Conservation (phyloP, 257 asterid genomes). For the Forsythia viridissima region DNA sequence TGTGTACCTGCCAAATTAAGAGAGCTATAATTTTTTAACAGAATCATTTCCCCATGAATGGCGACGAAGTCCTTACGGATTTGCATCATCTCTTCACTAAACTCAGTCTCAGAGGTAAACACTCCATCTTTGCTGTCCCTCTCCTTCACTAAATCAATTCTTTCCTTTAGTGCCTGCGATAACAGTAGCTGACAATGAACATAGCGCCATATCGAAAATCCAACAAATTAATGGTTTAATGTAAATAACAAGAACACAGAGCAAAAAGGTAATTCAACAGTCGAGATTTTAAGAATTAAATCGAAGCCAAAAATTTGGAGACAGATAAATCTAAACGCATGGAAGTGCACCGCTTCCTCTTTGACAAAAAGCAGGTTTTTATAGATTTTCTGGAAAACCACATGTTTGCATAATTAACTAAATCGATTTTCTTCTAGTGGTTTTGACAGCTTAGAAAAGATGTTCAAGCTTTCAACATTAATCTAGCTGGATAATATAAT, state of each 20-base stretch:
- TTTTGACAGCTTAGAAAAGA: not conserved
- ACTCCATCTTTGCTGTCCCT: constrained; percentile 38
- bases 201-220: not conserved
- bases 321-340: not conserved
- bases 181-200: constrained; percentile 17
- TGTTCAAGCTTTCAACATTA: not conserved
- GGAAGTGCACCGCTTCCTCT: not conserved
- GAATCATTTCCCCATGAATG: constrained; percentile 95
- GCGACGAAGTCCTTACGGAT: constrained; percentile 78
- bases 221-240: not conserved
- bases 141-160: constrained; percentile 60
- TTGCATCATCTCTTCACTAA: constrained; percentile 63
- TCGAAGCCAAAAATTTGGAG: not conserved
- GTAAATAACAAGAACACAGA: not conserved
- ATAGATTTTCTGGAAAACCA: not conserved
- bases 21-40: constrained; percentile 86
- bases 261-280: not conserved
- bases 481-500: not conserved
- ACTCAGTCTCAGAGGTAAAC: constrained; percentile 53
- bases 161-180: constrained; percentile 71
- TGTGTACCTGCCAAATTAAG: constrained; percentile 86
- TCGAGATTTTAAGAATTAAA: not conserved
- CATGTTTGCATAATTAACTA: no score
- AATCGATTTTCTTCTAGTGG: not conserved
- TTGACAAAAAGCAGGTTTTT: not conserved